Base-by-base conservation (phyloP, 2,329 filamentous ascomycete species). In the Sporothrix brasiliensis region DNA sequence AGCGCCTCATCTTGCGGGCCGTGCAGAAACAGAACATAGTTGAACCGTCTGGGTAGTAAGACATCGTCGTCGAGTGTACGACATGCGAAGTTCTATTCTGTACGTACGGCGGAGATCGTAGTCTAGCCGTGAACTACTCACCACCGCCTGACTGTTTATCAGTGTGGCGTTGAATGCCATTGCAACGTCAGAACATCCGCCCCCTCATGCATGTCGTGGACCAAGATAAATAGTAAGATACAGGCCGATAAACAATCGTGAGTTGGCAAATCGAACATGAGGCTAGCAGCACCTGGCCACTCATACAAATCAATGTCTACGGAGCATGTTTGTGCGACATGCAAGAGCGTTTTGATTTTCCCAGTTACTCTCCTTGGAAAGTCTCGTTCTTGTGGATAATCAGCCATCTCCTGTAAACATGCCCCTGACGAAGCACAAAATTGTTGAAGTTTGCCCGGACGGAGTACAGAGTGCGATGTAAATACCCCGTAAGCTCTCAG, bases 1-100 rank as follows among this genome's bases (percentile, higher is more conserved):
- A 58, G 30, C 54, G 30, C 54, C 30, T 16, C 58, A 61, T 61
- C 39, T 39, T 47, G 21, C 58, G 58, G 58, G 58, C 58, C 58
- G 58, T 19, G 11, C 58, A 44, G 58, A 47, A 39, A 47, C 58
- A 61, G 21, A 27, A 16, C 39, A 24, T 16, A 14, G 16, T 34
- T 54, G 41, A 14, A 44, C 41, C 11, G 41, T 9, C 14, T 16
- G 41, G 19, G 21, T 54, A 54, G 52, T 30, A 30, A 54, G 52
- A 54, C 52, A 58, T 34, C 19, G 9, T 27, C 41, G 11, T 44
- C 2, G 41, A 44, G 11, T 13, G 41, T 44, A 16, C 11, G 41
- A 16, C 41, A 14, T 16, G 14, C 41, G 11, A 4, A 16, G 10
- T 13, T 44, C 41, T 11, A 41, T 3, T n/a, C n/a, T n/a, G n/a